Percentiles rank a stretch among this genome's conserved stretches.
Evolutionary conservation across 257 asterid species (phyloP).

Genomic region (Primulina tabacum): DNA sequence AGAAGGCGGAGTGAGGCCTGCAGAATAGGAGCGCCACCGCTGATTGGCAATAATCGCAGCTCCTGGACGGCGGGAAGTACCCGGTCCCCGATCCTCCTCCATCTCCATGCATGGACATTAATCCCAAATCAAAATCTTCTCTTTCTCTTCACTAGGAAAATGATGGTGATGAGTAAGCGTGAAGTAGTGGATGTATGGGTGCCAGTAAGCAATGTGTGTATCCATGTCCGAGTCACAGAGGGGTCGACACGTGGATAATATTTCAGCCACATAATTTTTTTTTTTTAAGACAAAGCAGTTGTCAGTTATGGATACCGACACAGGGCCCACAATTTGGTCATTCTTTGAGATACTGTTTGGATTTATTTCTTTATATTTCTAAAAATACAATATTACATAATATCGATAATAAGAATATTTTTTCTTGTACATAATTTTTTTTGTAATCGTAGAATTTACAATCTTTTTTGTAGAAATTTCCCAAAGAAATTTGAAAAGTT

Average conservation of each 20-base stretch:
- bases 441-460: too few relatives aligned
- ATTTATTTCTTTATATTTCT: too few relatives aligned
- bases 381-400: too few relatives aligned
- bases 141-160: not conserved
- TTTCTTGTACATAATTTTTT: too few relatives aligned
- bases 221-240: not conserved
- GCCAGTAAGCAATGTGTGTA: not conserved
- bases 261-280: not conserved
- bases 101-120: not conserved
- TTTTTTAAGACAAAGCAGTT: not conserved
- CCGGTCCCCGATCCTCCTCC: constrained; percentile 19
- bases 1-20: constrained; percentile 46
- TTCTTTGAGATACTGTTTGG: too few relatives aligned
- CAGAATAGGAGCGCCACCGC: constrained; percentile 67
- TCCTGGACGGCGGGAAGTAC: constrained; percentile 46
- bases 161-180: not conserved
- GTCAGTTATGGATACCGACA: not conserved
- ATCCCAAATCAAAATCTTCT: too few relatives aligned
- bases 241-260: not conserved
- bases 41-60: constrained; percentile 58
- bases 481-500: too few relatives aligned
- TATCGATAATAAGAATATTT: too few relatives aligned
- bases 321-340: not conserved
- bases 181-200: not conserved
- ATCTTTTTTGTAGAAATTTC: too few relatives aligned